Evolutionary conservation across 305 asterid species (phyloP).

Genomic region (Withania somnifera): DNA sequence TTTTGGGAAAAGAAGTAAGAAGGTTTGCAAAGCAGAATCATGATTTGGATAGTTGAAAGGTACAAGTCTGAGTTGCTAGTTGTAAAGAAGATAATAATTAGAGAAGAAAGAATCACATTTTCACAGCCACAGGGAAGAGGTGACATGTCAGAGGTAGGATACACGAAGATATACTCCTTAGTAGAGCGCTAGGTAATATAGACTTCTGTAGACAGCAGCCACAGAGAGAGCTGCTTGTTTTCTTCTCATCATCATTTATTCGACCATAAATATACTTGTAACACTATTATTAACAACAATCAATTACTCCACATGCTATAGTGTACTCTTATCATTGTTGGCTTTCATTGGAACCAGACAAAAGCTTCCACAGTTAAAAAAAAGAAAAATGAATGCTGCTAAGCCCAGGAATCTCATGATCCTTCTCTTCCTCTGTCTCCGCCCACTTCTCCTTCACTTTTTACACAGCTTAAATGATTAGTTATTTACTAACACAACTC

Average conservation of each 20-base stretch:
- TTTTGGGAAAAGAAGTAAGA: not conserved
- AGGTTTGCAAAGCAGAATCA: not conserved
- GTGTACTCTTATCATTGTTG: not conserved
- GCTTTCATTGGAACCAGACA: conserved; percentile 7
- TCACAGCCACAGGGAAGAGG: not conserved
- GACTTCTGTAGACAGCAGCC: not conserved
- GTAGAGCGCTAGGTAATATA: not conserved
- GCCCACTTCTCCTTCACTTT: conserved; percentile 32
- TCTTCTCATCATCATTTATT: conserved; percentile 6
- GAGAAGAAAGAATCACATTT: not conserved
- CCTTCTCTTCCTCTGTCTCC: conserved; percentile 9
- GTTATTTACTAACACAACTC: conserved; percentile 3
- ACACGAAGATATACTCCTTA: not conserved
- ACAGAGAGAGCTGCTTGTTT: not conserved
- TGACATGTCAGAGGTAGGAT: conserved; percentile 1
- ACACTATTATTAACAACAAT: not conserved
- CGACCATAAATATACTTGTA: not conserved
- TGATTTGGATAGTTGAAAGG: conserved; percentile 9
- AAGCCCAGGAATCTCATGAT: conserved; percentile 23
- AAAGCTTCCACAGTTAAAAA: conserved; percentile 16
- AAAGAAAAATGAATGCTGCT: not conserved
- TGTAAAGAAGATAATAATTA: conserved; percentile 6
- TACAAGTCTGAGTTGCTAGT: conserved; percentile 7
- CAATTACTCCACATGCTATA: not conserved
- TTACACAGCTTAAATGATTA: conserved; percentile 40